These are phyloP conservation scores for Fraxinus platypoda DNA, from an alignment of 305 asterid genomes.

Conservation along the genomic window DNA sequence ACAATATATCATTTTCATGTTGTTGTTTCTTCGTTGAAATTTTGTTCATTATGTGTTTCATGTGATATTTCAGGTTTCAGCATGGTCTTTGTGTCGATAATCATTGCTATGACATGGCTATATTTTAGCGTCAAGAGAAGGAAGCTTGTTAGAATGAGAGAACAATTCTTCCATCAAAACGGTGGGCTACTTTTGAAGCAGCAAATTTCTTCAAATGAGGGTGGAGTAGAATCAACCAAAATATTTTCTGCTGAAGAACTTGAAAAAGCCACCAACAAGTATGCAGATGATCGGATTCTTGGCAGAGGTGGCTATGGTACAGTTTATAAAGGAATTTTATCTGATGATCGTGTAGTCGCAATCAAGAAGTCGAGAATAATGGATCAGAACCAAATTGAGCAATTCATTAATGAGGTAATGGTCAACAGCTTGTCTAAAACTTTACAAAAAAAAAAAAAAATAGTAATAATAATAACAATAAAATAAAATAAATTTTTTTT, in stretches of 20 bases:
- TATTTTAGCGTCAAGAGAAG: slow-evolving; percentile 31
- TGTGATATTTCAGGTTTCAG: slow-evolving; percentile 30
- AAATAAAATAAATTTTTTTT: too few species aligned
- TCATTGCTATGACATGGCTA: slow-evolving; percentile 24
- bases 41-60: background rate
- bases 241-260: slow-evolving; percentile 46
- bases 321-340: slow-evolving; percentile 53
- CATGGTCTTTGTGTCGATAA: slow-evolving; percentile 26
- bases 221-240: slow-evolving; percentile 30
- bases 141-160: slow-evolving; percentile 27
- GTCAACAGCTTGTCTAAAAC: background rate
- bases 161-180: slow-evolving; percentile 38
- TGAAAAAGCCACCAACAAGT: slow-evolving; percentile 46
- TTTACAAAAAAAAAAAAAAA: background rate
- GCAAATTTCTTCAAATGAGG: slow-evolving; percentile 27
- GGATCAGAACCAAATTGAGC: slow-evolving; percentile 45
- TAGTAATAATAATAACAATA: too few species aligned
- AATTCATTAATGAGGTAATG: slow-evolving; percentile 42
- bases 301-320: slow-evolving; percentile 61
- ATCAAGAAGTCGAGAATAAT: slow-evolving; percentile 45
- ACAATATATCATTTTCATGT: background rate
- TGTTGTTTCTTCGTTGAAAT: background rate
- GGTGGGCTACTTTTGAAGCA: slow-evolving; percentile 34
- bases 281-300: slow-evolving; percentile 43
- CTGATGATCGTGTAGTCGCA: slow-evolving; percentile 43